phyloP scores from a whole-genome alignment of 805 yeast species.

The Kazachstania psychrophila region DNA sequence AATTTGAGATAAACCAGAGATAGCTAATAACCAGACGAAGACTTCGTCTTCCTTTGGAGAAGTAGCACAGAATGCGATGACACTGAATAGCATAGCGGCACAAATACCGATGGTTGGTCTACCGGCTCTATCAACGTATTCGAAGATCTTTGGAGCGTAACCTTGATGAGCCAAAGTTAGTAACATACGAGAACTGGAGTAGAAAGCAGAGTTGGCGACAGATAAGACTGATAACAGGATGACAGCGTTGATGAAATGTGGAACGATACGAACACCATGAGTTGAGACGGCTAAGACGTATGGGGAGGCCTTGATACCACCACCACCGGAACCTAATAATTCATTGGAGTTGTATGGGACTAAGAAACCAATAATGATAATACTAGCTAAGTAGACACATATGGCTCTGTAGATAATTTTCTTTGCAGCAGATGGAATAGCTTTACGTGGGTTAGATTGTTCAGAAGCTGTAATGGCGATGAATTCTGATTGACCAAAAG shows the following conservation, averaged over 20 bases:
- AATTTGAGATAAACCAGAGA: conserved; percentile 52
- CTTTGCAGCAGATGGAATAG: conserved; percentile 49
- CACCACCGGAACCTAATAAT: conserved; percentile 35
- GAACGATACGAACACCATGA: conserved; percentile 56
- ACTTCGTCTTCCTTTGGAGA: conserved; percentile 47
- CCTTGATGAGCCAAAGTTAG: conserved; percentile 66
- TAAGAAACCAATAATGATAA: conserved; percentile 40
- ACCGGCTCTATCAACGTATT: conserved; percentile 49
- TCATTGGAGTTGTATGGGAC: conserved; percentile 43
- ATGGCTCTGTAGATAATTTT: conserved; percentile 48
- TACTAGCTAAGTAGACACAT: conserved; percentile 40
- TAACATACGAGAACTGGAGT: conserved; percentile 62
- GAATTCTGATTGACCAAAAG: conserved; percentile 55
- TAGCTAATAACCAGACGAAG: conserved; percentile 55
- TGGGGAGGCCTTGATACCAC: conserved; percentile 54
- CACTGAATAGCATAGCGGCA: conserved; percentile 44
- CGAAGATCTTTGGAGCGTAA: conserved; percentile 48
- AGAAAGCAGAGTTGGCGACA: conserved; percentile 69
- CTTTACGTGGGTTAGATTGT: conserved; percentile 44
- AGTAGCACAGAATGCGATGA: conserved; percentile 62
- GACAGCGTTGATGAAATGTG: conserved; percentile 65
- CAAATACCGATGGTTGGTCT: conserved; percentile 53
- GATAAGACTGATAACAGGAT: conserved; percentile 63
- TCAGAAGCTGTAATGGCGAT: conserved; percentile 53
- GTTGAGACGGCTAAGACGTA: conserved; percentile 52